phyloP scores from a whole-genome alignment of 108 stramenopile genomes.

The Seminavis robusta region DNA sequence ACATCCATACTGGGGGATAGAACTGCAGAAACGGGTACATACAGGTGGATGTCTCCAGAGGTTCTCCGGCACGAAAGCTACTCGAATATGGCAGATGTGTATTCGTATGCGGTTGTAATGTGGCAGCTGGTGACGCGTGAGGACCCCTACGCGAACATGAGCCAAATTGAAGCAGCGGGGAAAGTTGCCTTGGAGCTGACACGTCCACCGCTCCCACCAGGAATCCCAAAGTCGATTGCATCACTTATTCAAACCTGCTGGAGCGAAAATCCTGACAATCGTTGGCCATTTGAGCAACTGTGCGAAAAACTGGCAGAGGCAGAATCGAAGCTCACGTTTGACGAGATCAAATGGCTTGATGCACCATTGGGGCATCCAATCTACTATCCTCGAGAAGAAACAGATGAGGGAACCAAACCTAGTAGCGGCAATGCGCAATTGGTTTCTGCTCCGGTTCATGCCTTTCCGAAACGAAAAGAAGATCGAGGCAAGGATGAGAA shows the following conservation, averaged over 20 bases:
- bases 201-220: constrained; percentile 50
- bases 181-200: constrained; percentile 47
- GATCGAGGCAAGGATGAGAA: too few relatives aligned
- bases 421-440: too few relatives aligned
- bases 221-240: constrained; percentile 29
- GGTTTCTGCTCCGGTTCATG: too few relatives aligned
- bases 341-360: constrained; percentile 41
- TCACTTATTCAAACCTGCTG: constrained; percentile 52
- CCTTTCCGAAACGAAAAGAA: too few relatives aligned
- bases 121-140: constrained; percentile 72
- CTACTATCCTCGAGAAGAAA: too few relatives aligned
- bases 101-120: constrained; percentile 58
- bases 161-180: constrained; percentile 61
- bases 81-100: constrained; percentile 61
- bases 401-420: too few relatives aligned
- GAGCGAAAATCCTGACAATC: constrained; percentile 41
- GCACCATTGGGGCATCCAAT: constrained; percentile 56
- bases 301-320: constrained; percentile 23
- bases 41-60: constrained; percentile 63
- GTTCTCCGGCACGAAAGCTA: constrained; percentile 71
- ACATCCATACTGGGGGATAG: background rate
- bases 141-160: constrained; percentile 48
- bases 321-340: constrained; percentile 16
- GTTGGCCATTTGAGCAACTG: constrained; percentile 38
- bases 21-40: constrained; percentile 77